Evolutionary conservation across 1,284 basidiomycete species (phyloP), one percentile per base, ranked within the genome.

Genomic region (Chalciporus sp.): DNA sequence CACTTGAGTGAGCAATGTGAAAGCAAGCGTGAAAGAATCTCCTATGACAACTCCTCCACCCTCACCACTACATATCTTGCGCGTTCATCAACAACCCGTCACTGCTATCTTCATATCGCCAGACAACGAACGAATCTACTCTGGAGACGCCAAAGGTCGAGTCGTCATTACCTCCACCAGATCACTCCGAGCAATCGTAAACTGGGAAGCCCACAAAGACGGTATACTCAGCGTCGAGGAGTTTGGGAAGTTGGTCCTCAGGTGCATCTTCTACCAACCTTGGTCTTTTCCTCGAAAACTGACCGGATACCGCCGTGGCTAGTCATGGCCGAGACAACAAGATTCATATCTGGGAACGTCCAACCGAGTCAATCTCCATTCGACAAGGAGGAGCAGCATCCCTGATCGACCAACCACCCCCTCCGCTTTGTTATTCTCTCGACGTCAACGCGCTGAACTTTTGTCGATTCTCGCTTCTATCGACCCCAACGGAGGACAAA

Each of bases 401-500:
- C 2, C 65, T 80, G 43, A 74, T 80, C 2, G 78, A 73, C 14
- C 70, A 80, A 11, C 74, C 76, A 1, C 71, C 70, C 0, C 91
- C 89, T 3, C 58, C 66, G 7, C 66, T 91, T 7, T 64, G 72
- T 3, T 86, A 84, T 59, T 87, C 87, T 0, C 74, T 96, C 70
- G 89, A 92, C 62, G 86, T 94, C 55, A 97, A 96, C 68, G 84
- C 93, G 2, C 77, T 96, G 58, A 96, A 95, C 68, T 96, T 90
- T 66, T 95, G 94, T 71, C 83, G 86, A 1, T 94, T 95, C 67
- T 82, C 85, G 4, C 65, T 90, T 0, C 62, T 82, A 28, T 66
- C 65, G 5, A 42, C 61, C n/a, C 47, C 58, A 7, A 51, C 52
- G 16, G 55, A 46, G n/a, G 55, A 17, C 1, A 52, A 45, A 56